A percentile compares a stretch with the other conserved stretches of the same genome.
Evolutionary conservation across 768 basidiomycete genomes (phyloP).

Genomic region (Lactarius trivialis): DNA sequence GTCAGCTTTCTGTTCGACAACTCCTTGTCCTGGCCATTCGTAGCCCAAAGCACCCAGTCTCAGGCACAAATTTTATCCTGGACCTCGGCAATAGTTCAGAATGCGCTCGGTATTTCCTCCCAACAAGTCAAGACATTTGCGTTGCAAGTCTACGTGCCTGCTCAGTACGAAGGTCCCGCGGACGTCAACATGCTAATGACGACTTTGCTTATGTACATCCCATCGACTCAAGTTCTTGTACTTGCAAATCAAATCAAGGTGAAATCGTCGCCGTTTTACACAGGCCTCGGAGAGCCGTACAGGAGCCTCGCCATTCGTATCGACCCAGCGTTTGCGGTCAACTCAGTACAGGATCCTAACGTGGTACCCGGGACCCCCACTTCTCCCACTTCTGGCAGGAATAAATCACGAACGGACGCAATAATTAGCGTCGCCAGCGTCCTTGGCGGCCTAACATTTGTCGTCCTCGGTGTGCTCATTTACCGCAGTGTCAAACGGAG

Average conservation of each 20-base stretch:
- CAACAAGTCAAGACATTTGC: conserved; percentile 44
- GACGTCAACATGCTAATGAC: conserved; percentile 56
- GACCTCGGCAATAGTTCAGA: conserved; percentile 46
- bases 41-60: conserved; percentile 49
- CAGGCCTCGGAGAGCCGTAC: conserved; percentile 37
- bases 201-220: conserved; percentile 67
- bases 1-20: conserved; percentile 62
- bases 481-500: conserved; percentile 62
- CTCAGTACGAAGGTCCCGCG: conserved; percentile 39
- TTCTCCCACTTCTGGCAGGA: conserved; percentile 24
- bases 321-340: conserved; percentile 58
- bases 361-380: conserved; percentile 16
- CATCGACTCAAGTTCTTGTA: conserved; percentile 42
- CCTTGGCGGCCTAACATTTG: conserved; percentile 68
- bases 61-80: conserved; percentile 74
- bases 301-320: conserved; percentile 58
- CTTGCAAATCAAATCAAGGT: conserved; percentile 64
- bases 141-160: conserved; percentile 64
- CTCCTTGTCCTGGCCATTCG: conserved; percentile 61
- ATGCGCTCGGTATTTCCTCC: conserved; percentile 38
- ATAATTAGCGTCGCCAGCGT: conserved; percentile 88
- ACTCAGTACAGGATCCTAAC: conserved; percentile 38
- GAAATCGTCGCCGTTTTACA: conserved; percentile 60
- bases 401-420: conserved; percentile 63
- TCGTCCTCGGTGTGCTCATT: conserved; percentile 67